These are phyloP conservation scores for Ottelia alismoides DNA, from an alignment of 106 monocot species.

Conservation along the genomic window DNA sequence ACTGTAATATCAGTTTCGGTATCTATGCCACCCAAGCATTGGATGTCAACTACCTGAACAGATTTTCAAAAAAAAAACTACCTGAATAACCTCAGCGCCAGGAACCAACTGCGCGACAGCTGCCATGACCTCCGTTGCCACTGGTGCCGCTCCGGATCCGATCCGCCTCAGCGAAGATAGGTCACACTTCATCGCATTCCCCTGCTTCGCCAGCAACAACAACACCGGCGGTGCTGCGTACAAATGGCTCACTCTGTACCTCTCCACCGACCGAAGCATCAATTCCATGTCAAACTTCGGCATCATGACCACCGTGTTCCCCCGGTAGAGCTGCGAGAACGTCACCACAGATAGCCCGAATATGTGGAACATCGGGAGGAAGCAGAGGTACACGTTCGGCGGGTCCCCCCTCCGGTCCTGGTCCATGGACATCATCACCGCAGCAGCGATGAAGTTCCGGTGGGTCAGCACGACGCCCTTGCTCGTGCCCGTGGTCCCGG, in stretches of 20 bases:
- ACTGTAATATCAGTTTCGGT: too few species aligned
- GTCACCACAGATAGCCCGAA: slow-evolving; percentile 51
- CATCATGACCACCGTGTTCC: slow-evolving; percentile 55
- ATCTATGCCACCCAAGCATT: too few species aligned
- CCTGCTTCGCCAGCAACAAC: slow-evolving; percentile 81
- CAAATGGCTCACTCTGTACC: slow-evolving; percentile 31
- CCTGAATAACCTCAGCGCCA: slow-evolving; percentile 35
- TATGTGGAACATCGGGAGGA: slow-evolving; percentile 80
- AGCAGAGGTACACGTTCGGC: slow-evolving; percentile 40
- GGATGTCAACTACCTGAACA: too few species aligned
- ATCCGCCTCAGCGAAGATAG: slow-evolving; percentile 42
- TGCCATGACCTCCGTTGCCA: slow-evolving; percentile 67
- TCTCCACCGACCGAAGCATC: slow-evolving; percentile 35
- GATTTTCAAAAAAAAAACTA: slow-evolving; percentile 8
- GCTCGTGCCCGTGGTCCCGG: slow-evolving; percentile 71
- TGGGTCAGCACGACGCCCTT: slow-evolving; percentile 76
- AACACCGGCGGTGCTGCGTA: slow-evolving; percentile 65
- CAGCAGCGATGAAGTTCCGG: slow-evolving; percentile 51
- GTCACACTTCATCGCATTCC: slow-evolving; percentile 36
- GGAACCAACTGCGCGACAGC: slow-evolving; percentile 35
- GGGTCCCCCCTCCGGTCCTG: slow-evolving; percentile 32
- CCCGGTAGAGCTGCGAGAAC: slow-evolving; percentile 47
- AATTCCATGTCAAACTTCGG: slow-evolving; percentile 49
- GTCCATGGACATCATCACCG: slow-evolving; percentile 33
- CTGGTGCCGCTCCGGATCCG: slow-evolving; percentile 54